Evolutionary conservation across 2,329 filamentous ascomycete species (phyloP).

Genomic region (Monilinia vaccinii-corymbosi): DNA sequence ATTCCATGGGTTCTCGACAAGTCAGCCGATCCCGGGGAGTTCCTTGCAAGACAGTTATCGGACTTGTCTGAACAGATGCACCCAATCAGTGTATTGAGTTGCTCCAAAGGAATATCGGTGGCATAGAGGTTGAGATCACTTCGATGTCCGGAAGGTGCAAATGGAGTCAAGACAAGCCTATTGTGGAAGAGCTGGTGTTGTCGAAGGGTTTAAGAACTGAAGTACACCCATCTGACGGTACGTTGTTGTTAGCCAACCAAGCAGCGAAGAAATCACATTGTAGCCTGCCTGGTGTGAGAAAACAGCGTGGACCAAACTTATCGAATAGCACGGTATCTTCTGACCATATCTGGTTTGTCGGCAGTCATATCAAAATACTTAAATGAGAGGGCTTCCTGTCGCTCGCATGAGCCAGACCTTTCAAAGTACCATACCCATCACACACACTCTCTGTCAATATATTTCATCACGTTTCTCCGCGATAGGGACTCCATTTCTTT

Average conservation of each 20-base stretch:
- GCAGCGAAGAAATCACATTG: neutral
- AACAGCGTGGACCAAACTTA: neutral
- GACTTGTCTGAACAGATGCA: conserved; percentile 46
- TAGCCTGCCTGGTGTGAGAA: neutral
- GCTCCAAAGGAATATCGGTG: conserved; percentile 49
- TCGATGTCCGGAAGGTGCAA: conserved; percentile 54
- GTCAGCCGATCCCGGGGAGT: conserved; percentile 36
- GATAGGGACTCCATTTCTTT: neutral
- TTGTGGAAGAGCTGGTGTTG: conserved; percentile 47
- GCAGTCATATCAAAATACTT: neutral
- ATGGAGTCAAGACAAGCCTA: conserved; percentile 53
- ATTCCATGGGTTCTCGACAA: conserved; percentile 18
- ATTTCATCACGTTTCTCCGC: neutral
- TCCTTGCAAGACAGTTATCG: conserved; percentile 42
- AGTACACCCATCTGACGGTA: conserved; percentile 8
- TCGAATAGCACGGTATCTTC: neutral
- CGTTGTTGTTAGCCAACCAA: neutral
- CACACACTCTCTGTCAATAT: neutral
- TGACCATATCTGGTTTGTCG: neutral
- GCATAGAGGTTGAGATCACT: conserved; percentile 49
- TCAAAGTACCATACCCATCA: neutral
- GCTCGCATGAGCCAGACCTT: neutral
- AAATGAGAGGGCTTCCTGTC: too few relatives aligned
- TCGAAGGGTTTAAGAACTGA: conserved; percentile 44
- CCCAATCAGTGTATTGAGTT: conserved; percentile 46